Conservation (phyloP, 495 filamentous ascomycete genomes). For the Talaromyces borbonicus region DNA sequence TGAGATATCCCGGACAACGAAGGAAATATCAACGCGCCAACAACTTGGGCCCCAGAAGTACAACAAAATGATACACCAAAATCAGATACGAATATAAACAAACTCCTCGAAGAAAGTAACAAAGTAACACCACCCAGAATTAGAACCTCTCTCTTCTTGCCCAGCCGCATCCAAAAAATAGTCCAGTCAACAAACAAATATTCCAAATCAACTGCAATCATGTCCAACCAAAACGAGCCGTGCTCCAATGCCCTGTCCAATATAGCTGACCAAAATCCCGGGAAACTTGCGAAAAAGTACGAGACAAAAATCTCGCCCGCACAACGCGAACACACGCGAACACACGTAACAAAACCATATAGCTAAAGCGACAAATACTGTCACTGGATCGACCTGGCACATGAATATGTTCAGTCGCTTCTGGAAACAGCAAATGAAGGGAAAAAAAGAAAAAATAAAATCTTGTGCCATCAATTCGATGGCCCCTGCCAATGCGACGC, state of each 20-base stretch:
- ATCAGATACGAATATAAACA: not conserved
- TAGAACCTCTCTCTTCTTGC: not conserved
- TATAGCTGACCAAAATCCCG: constrained; percentile 3
- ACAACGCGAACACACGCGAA: too few species aligned
- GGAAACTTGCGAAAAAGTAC: not conserved
- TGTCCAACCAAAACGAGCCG: not conserved
- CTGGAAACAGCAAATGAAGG: constrained; percentile 8
- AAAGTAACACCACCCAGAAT: too few species aligned
- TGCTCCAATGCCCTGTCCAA: constrained; percentile 1
- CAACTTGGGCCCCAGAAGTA: constrained; percentile 22
- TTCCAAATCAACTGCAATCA: not conserved
- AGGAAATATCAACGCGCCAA: constrained; percentile 15
- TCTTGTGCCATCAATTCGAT: constrained; percentile 9
- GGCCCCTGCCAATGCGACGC: constrained; percentile 9
- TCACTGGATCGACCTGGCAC: constrained; percentile 11
- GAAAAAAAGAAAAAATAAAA: constrained; percentile 16
- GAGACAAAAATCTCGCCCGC: too few species aligned
- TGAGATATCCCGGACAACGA: constrained; percentile 12
- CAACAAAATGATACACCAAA: constrained; percentile 18
- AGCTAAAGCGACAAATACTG: constrained; percentile 7
- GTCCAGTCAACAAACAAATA: not conserved
- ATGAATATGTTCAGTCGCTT: constrained; percentile 10
- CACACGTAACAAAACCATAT: constrained; percentile 3
- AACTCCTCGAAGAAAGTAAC: constrained; percentile 1
- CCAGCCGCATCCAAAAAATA: not conserved